Evolutionary conservation across 2,329 filamentous ascomycete genomes (phyloP).

Genomic region (Gremmenia infestans): DNA sequence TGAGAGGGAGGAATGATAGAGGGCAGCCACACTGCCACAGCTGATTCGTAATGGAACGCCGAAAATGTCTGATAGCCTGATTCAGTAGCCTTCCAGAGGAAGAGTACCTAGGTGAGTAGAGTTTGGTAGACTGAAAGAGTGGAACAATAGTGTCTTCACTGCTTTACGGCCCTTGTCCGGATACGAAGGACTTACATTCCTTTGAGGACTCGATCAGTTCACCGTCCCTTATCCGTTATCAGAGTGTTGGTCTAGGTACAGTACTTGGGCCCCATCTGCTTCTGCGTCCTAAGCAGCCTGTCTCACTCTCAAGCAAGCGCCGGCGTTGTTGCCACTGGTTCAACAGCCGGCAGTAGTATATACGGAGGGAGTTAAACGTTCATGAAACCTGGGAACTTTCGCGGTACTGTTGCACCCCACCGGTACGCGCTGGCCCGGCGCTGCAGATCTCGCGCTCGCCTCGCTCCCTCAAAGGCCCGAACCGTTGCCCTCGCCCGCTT

Average conservation of each 20-base stretch:
- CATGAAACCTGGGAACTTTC: no score
- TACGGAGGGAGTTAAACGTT: not conserved
- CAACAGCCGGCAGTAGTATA: not conserved
- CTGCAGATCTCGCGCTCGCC: not conserved
- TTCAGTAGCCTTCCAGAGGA: not conserved
- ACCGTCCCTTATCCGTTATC: not conserved
- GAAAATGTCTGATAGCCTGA: not conserved
- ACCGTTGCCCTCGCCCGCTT: not conserved
- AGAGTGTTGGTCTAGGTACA: not conserved
- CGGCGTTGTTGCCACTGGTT: not conserved
- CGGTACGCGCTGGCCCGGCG: not conserved
- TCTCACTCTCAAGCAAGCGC: not conserved
- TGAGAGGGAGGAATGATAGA: not conserved
- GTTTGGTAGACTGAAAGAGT: not conserved
- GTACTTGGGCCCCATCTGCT: not conserved
- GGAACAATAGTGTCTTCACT: not conserved
- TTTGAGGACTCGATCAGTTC: not conserved
- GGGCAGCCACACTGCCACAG: constrained; percentile 5
- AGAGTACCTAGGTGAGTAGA: not conserved
- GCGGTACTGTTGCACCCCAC: not conserved
- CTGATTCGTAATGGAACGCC: constrained; percentile 4
- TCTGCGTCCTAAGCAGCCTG: not conserved
- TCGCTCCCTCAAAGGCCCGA: constrained; percentile 4
- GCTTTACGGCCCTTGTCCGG: no score
- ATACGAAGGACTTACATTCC: not conserved